Conservation (phyloP, 306 rosid species). For the Alnus rubra region DNA sequence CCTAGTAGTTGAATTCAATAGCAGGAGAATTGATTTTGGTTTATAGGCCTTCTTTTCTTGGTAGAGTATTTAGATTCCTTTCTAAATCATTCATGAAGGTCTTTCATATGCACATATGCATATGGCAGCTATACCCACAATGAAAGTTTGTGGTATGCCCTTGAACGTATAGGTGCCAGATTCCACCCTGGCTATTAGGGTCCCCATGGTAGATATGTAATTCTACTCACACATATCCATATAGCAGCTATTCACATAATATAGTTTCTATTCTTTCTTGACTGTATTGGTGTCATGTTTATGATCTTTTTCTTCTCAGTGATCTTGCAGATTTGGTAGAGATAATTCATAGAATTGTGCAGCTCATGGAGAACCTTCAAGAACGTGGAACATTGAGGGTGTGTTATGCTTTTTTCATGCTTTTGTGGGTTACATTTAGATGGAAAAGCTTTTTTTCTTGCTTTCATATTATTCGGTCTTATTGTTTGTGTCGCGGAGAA, state of each 20-base stretch:
- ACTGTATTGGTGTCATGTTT: constrained; percentile 15
- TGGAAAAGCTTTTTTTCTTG: not conserved
- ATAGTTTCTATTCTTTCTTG: not conserved
- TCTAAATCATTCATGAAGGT: not conserved
- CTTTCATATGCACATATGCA: not conserved
- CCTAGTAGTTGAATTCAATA: not conserved
- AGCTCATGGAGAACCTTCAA: constrained; percentile 83
- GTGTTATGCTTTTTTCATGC: constrained; percentile 25
- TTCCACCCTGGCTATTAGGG: not conserved
- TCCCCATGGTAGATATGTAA: constrained; percentile 4
- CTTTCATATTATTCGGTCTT: not conserved
- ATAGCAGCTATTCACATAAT: not conserved
- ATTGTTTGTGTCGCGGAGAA: not conserved
- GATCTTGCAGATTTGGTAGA: constrained; percentile 86
- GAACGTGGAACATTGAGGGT: constrained; percentile 88
- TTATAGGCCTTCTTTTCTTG: not conserved
- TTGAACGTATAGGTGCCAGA: not conserved
- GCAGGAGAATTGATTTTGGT: not conserved
- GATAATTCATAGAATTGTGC: constrained; percentile 68
- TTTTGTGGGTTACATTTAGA: not conserved
- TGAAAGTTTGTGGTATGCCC: not conserved
- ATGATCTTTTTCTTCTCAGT: constrained; percentile 49
- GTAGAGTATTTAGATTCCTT: not conserved
- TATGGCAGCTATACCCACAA: not conserved
- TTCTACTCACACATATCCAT: not conserved